Percentiles rank a stretch among this genome's conserved stretches.
Evolutionary conservation across 192 early-diverging fungal species (phyloP).

Genomic region (Entomortierella parvispora): DNA sequence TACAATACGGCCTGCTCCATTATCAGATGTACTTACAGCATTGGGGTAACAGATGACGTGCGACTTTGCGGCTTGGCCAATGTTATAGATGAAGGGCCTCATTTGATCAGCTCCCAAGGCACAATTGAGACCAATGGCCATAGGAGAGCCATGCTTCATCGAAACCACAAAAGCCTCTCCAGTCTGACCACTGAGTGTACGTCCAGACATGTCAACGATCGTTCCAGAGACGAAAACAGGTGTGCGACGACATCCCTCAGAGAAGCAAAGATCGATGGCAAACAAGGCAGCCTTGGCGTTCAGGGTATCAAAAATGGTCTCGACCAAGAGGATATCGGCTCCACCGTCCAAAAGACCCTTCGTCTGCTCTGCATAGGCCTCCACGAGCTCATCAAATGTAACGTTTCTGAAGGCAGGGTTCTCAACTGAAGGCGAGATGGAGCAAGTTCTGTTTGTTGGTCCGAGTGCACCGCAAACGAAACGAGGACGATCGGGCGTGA

Average conservation of each 20-base stretch:
- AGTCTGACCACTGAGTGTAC: slow-evolving; percentile 96
- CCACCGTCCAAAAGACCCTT: slow-evolving; percentile 95
- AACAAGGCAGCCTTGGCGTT: slow-evolving; percentile 96
- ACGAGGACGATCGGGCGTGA: slow-evolving; percentile 83
- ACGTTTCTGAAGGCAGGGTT: slow-evolving; percentile 95
- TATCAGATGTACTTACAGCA: slow-evolving; percentile 62
- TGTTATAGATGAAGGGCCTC: slow-evolving; percentile 94
- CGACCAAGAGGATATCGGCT: slow-evolving; percentile 90
- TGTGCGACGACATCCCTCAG: slow-evolving; percentile 70
- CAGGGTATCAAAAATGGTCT: slow-evolving; percentile 98
- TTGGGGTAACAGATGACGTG: slow-evolving; percentile 96
- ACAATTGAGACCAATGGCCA: slow-evolving; percentile 93
- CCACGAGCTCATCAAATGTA: slow-evolving; percentile 93
- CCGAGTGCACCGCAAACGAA: slow-evolving; percentile 91
- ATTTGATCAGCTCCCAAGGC: slow-evolving; percentile 92
- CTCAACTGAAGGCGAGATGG: slow-evolving; percentile 97
- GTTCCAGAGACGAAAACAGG: slow-evolving; percentile 89
- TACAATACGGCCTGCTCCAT: too few relatives aligned
- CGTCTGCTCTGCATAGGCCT: slow-evolving; percentile 91
- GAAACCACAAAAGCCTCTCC: slow-evolving; percentile 95
- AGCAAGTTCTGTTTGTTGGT: slow-evolving; percentile 95
- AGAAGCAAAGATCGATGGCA: slow-evolving; percentile 89
- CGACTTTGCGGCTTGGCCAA: slow-evolving; percentile 82
- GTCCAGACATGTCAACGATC: slow-evolving; percentile 96
- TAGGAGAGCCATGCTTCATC: slow-evolving; percentile 78